Evolutionary conservation across 2,329 filamentous ascomycete species (phyloP).

Genomic region (Paecilomyces dactylethromorphus): DNA sequence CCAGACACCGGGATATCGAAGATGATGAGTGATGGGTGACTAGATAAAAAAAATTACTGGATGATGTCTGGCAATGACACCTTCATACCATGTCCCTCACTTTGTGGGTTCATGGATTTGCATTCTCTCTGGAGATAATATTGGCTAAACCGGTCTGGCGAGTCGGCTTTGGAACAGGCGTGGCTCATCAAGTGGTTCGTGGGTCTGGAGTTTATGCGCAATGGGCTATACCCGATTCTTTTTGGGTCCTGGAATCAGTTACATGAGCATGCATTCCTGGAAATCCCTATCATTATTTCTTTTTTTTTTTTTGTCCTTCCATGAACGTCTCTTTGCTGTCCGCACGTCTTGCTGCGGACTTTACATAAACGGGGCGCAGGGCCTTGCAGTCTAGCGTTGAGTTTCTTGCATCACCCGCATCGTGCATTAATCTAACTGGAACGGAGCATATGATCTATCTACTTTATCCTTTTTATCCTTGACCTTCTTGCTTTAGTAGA

Average conservation of each 20-base stretch:
- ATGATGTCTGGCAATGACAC: background rate
- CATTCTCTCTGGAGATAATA: constrained; percentile 3
- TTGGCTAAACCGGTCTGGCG: background rate
- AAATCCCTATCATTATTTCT: constrained; percentile 2
- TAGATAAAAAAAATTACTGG: background rate
- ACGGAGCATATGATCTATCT: background rate
- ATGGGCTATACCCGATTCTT: background rate
- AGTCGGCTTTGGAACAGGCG: background rate
- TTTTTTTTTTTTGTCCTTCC: background rate
- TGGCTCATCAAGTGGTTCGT: background rate
- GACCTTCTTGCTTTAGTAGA: background rate
- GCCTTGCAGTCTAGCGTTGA: background rate
- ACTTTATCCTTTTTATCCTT: background rate
- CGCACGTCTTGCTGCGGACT: background rate
- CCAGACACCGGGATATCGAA: constrained; percentile 54
- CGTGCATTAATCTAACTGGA: background rate
- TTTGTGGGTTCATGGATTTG: background rate
- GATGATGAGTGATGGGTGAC: constrained; percentile 32
- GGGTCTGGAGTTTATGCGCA: constrained; percentile 5
- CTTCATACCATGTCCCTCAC: background rate
- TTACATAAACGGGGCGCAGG: background rate
- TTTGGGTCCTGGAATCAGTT: background rate
- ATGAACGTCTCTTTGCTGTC: background rate
- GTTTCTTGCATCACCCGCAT: background rate
- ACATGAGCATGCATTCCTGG: constrained; percentile 1